phyloP scores from a whole-genome alignment of 2,329 filamentous ascomycete species.

The Ceratocystis variospora region DNA sequence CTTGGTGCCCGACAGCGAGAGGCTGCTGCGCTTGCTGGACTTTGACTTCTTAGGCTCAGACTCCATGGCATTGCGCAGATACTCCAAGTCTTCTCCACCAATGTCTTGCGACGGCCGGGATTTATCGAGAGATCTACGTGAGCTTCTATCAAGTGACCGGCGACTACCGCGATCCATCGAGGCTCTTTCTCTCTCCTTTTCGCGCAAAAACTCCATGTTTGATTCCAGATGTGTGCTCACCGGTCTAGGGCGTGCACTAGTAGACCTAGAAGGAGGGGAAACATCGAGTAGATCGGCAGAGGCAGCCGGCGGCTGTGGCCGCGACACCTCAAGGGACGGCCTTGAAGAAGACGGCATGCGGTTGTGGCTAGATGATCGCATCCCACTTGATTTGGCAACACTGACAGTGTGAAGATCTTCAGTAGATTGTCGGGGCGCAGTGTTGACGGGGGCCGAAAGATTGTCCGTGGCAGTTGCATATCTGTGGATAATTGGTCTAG shows the following conservation, averaged over 20 bases:
- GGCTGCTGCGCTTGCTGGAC: constrained; percentile 57
- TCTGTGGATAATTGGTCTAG: constrained; percentile 27
- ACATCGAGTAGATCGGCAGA: constrained; percentile 42
- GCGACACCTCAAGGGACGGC: constrained; percentile 56
- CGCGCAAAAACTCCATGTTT: constrained; percentile 68
- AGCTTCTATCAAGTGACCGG: constrained; percentile 15
- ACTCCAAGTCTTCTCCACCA: constrained; percentile 44
- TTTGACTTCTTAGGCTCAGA: constrained; percentile 44
- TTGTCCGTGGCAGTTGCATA: constrained; percentile 22
- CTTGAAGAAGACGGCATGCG: constrained; percentile 40
- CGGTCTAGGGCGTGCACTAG: constrained; percentile 47
- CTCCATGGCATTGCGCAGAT: constrained; percentile 62
- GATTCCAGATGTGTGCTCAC: constrained; percentile 72
- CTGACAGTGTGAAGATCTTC: constrained; percentile 14
- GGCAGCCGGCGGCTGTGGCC: constrained; percentile 35
- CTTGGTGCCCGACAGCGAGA: constrained; percentile 62
- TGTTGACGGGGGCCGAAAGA: constrained; percentile 22
- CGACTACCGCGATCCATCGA: constrained; percentile 16
- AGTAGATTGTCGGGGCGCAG: background rate
- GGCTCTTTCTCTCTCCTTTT: constrained; percentile 42
- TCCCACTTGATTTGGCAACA: constrained; percentile 9
- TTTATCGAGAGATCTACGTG: constrained; percentile 17
- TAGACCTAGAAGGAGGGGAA: constrained; percentile 32
- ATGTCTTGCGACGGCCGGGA: constrained; percentile 12
- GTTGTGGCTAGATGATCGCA: constrained; percentile 16